Evolutionary conservation across 176 grass and related monocot species (phyloP).

Genomic region (Carex scoparia): DNA sequence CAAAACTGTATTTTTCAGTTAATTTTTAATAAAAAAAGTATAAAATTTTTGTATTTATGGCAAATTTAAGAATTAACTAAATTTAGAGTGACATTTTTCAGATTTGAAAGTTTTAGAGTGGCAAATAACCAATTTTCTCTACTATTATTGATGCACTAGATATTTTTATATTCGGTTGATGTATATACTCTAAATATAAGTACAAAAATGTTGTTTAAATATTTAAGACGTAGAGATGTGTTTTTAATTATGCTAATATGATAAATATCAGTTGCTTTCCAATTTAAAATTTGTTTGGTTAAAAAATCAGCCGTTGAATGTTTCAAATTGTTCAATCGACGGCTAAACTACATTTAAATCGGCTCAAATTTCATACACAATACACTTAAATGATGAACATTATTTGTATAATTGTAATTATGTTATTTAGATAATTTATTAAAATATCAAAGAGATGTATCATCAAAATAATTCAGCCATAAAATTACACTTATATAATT

Average conservation of each 20-base stretch:
- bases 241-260: background rate
- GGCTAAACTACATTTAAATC: background rate
- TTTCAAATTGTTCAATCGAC: background rate
- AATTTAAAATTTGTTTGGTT: background rate
- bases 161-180: too few species aligned
- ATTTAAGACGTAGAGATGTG: background rate
- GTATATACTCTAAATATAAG: background rate
- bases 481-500: too few species aligned
- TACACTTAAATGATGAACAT: background rate
- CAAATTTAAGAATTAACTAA: too few species aligned
- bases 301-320: background rate
- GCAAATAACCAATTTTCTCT: too few species aligned
- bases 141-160: background rate
- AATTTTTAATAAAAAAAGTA: too few species aligned
- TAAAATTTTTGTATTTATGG: too few species aligned
- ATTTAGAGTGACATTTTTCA: too few species aligned
- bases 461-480: background rate
- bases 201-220: background rate
- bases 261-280: background rate
- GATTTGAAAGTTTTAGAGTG: too few species aligned
- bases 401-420: background rate
- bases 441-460: background rate
- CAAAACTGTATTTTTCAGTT: too few species aligned
- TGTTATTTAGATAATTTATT: background rate
- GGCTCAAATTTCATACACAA: background rate